These are phyloP conservation scores for Stipa capillata DNA, from an alignment of 176 grass and related monocot genomes.

Conservation along the genomic window DNA sequence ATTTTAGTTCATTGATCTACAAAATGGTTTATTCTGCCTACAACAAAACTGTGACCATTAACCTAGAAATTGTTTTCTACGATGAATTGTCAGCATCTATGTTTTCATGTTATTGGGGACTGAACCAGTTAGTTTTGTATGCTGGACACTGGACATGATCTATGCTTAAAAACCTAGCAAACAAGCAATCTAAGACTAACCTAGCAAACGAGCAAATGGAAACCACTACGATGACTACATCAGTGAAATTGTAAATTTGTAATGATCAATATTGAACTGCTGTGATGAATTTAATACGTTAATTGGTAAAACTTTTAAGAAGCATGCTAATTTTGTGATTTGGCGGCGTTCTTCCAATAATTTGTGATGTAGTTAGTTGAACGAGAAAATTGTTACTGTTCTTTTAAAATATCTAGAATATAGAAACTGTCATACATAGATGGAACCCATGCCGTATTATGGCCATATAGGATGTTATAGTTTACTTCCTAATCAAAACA, in stretches of 20 bases:
- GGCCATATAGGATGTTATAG: too few species aligned
- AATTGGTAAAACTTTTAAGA: not conserved
- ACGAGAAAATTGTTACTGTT: not conserved
- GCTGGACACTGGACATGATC: not conserved
- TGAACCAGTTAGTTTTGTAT: not conserved
- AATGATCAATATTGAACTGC: too few species aligned
- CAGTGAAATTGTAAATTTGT: not conserved
- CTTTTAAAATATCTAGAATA: not conserved
- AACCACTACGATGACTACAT: not conserved
- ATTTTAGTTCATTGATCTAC: not conserved
- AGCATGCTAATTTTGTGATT: not conserved
- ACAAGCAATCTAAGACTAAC: too few species aligned
- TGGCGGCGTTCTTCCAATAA: too few species aligned
- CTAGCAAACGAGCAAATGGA: too few species aligned
- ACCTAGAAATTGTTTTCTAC: not conserved
- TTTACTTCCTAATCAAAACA: too few species aligned
- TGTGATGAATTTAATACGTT: not conserved
- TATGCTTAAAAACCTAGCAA: not conserved
- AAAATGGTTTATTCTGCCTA: not conserved
- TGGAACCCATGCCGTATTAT: not conserved
- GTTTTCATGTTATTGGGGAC: conserved; percentile 2
- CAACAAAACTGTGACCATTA: not conserved
- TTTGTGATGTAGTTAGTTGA: not conserved
- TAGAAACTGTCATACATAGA: not conserved
- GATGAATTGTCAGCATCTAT: not conserved